A percentile compares a stretch with the other conserved stretches of the same genome.
phyloP scores from a whole-genome alignment of 352 stramenopile genomes.

The Phytophthora agathidicida region DNA sequence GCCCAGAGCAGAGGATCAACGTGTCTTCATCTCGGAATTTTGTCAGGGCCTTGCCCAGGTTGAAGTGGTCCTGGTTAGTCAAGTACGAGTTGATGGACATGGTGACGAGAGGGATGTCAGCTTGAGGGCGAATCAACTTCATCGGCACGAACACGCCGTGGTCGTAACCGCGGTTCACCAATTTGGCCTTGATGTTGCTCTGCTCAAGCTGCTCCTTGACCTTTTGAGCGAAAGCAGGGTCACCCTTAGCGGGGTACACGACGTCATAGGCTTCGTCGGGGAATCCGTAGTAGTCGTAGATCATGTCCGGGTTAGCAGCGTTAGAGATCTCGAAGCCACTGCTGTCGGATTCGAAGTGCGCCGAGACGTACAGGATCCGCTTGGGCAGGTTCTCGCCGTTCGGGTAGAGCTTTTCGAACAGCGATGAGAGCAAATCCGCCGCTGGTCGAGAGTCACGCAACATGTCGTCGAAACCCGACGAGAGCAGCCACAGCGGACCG shows the following conservation, averaged over 20 bases:
- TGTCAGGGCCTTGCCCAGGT: constrained; percentile 54
- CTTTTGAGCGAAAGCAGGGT: constrained; percentile 61
- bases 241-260: constrained; percentile 75
- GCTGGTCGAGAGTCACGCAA: constrained; percentile 16
- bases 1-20: constrained; percentile 70
- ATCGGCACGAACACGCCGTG: constrained; percentile 93
- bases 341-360: constrained; percentile 76
- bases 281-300: constrained; percentile 94
- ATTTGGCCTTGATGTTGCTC: constrained; percentile 46
- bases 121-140: constrained; percentile 84
- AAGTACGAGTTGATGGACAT: constrained; percentile 68
- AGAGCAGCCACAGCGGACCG: constrained; percentile 54
- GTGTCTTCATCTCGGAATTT: constrained; percentile 68
- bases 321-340: constrained; percentile 54
- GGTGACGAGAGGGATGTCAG: constrained; percentile 86
- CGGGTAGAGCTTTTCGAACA: constrained; percentile 45
- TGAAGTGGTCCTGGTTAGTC: constrained; percentile 44
- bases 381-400: constrained; percentile 45
- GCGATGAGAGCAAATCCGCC: constrained; percentile 4
- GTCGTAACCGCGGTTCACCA: constrained; percentile 80
- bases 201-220: constrained; percentile 65
- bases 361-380: constrained; percentile 84
- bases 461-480: constrained; percentile 32
- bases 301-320: constrained; percentile 50
- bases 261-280: constrained; percentile 83